Percentiles rank a stretch among this genome's conserved stretches.
Evolutionary conservation across 148 eudicot species (phyloP).

Genomic region (Limonium bicolor): DNA sequence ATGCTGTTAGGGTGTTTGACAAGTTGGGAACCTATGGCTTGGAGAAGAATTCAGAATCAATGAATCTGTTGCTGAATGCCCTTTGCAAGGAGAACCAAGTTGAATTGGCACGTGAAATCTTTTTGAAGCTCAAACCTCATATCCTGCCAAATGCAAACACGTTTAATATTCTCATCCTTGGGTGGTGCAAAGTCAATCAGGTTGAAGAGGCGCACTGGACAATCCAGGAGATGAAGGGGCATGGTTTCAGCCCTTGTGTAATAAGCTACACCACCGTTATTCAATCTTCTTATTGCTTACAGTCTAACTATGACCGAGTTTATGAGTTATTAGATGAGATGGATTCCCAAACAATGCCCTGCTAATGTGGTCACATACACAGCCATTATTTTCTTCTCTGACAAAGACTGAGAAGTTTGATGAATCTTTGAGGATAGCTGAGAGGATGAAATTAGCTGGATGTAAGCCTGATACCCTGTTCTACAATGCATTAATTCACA

Average conservation of each 20-base stretch:
- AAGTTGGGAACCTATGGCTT: constrained; percentile 48
- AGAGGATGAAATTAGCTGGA: constrained; percentile 33
- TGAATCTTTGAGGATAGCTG: constrained; percentile 46
- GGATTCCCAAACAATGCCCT: constrained; percentile 43
- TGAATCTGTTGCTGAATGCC: constrained; percentile 79
- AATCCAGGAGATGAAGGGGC: constrained; percentile 88
- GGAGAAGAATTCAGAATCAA: constrained; percentile 56
- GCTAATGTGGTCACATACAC: constrained; percentile 86
- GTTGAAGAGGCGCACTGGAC: constrained; percentile 87
- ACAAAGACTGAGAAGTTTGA: constrained; percentile 40
- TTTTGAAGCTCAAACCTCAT: constrained; percentile 48
- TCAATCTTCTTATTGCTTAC: constrained; percentile 49
- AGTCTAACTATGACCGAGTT: constrained; percentile 37
- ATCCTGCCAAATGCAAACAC: constrained; percentile 60
- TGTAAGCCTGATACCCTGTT: constrained; percentile 60
- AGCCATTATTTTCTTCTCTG: constrained; percentile 43
- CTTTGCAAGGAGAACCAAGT: constrained; percentile 84
- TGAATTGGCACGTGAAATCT: constrained; percentile 60
- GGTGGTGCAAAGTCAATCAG: constrained; percentile 82
- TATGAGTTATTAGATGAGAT: constrained; percentile 66
- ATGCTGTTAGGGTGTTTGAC: constrained; percentile 48
- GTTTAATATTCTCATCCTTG: constrained; percentile 69
- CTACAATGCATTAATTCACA: constrained; percentile 62
- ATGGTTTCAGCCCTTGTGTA: constrained; percentile 62
- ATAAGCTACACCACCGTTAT: constrained; percentile 79